These are phyloP conservation scores for Apophysomyces elegans DNA, from an alignment of 371 early-diverging fungal species.

Conservation along the genomic window DNA sequence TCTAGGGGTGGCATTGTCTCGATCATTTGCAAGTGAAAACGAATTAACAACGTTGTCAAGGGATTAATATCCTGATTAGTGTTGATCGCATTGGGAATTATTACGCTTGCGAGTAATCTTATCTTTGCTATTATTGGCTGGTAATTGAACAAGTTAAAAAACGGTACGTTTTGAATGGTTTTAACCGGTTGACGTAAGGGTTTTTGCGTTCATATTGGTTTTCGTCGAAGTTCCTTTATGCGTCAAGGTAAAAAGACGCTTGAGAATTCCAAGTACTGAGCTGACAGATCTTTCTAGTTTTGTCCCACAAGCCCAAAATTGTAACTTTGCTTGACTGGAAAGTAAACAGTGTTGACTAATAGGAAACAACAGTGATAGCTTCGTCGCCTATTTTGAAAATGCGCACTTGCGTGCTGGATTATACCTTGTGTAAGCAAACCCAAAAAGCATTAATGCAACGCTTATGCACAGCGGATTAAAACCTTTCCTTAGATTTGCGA, in stretches of 20 bases:
- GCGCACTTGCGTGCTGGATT: conserved; percentile 38
- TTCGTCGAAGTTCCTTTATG: conserved; percentile 53
- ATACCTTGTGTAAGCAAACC: conserved; percentile 38
- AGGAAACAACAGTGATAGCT: conserved; percentile 34
- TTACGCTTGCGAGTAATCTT: conserved; percentile 33
- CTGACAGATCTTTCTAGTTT: conserved; percentile 23
- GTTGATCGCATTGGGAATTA: conserved; percentile 40
- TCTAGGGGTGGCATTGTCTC: conserved; percentile 45
- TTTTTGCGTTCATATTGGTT: conserved; percentile 49
- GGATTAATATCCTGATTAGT: conserved; percentile 24
- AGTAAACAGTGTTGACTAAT: background rate
- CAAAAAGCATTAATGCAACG: background rate
- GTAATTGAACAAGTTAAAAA: conserved; percentile 22
- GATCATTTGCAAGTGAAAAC: conserved; percentile 37
- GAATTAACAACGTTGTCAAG: background rate
- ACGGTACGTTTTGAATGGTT: background rate
- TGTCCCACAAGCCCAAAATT: conserved; percentile 54
- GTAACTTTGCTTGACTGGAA: conserved; percentile 26
- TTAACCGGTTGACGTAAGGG: conserved; percentile 20
- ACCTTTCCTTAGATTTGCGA: conserved; percentile 27
- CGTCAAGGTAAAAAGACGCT: conserved; percentile 31
- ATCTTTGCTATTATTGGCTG: conserved; percentile 51
- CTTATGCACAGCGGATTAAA: background rate
- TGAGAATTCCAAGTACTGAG: too few relatives aligned
- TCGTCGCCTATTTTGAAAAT: conserved; percentile 45